Base-by-base conservation (phyloP, 306 rosid species). In the Mimosa bimucronata region DNA sequence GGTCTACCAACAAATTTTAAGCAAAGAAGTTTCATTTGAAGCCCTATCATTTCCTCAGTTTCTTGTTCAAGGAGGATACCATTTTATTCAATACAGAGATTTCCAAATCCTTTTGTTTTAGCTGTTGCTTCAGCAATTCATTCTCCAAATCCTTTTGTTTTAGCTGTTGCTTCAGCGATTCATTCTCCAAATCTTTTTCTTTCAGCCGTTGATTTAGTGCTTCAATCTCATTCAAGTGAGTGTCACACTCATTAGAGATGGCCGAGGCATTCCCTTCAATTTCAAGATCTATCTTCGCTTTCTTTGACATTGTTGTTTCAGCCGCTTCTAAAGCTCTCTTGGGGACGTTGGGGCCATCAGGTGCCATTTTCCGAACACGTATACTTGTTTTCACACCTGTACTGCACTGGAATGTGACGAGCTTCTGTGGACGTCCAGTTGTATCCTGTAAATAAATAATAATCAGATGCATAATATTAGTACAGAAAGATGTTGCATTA, bases 371-470 rank as follows among this genome's bases (percentile, higher is more conserved):
- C 79, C 95, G 88, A 75, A 90, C 88, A 50, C 23, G 90, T 14
- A 94, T 10, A 72, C 45, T 66, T 25, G 74, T 79, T 61, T 9
- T 57, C 29, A 3, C 31, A 19, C 91, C 95, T 0, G 85, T 70
- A 75, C 76, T 79, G 55, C 61, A 81, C 45, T 50, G 77, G 79
- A 83, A 84, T 62, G 61, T 67, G 53, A 85, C 48, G 19, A 67
- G 81, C 70, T 94, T 94, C 82, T 94, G 98, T 3, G 88, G 92
- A 62, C 68, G 83, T 41, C 98, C 94, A 78, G 1, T 34, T 10
- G 90, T 69, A 82, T 94, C 98, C 98, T 94, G 78, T 31, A 29
- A 84, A 21, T 37, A 60, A 70, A 77, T 41, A 79, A 83, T 67
- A 60, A 15, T 18, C 28, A 66, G 2, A 41, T 23, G 50, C 23